These are phyloP conservation scores for Rubia balearica DNA, from an alignment of 305 asterid species.

Conservation along the genomic window DNA sequence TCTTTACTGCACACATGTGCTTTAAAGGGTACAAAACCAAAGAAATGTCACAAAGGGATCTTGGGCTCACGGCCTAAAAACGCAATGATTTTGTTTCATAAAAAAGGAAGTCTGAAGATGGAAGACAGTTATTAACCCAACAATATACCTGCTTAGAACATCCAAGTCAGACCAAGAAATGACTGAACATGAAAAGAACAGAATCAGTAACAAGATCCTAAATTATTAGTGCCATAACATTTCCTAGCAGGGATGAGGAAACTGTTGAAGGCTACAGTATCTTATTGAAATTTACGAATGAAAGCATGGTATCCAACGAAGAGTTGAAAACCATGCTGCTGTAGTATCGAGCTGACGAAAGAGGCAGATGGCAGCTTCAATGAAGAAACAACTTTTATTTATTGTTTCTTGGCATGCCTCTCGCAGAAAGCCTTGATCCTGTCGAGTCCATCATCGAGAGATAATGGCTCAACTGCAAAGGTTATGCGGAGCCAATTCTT, in stretches of 20 bases:
- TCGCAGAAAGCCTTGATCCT: conserved; percentile 28
- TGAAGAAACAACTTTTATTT: conserved; percentile 7
- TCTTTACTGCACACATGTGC: too few species aligned
- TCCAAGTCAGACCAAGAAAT: not conserved
- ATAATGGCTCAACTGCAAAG: conserved; percentile 25
- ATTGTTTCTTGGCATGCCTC: conserved; percentile 30
- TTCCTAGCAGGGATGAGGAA: conserved; percentile 6
- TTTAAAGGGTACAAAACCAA: too few species aligned
- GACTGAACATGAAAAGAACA: not conserved
- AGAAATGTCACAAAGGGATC: too few species aligned
- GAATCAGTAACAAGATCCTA: not conserved
- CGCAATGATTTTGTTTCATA: too few species aligned
- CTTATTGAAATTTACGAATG: not conserved
- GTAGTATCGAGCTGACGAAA: not conserved
- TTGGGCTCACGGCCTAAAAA: too few species aligned
- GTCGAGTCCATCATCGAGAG: conserved; percentile 28
- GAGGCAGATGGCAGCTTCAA: too few species aligned
- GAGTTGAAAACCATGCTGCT: not conserved
- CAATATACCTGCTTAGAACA: not conserved
- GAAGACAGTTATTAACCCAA: not conserved
- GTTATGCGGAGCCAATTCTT: conserved; percentile 37
- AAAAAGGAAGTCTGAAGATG: too few species aligned
- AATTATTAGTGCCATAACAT: not conserved
- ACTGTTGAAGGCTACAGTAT: not conserved
- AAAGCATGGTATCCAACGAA: conserved; percentile 12